A percentile compares a stretch with the other conserved stretches of the same genome.
These are phyloP conservation scores for Wickerhamiella azymoides DNA, from an alignment of 805 yeast species.

Conservation along the genomic window DNA sequence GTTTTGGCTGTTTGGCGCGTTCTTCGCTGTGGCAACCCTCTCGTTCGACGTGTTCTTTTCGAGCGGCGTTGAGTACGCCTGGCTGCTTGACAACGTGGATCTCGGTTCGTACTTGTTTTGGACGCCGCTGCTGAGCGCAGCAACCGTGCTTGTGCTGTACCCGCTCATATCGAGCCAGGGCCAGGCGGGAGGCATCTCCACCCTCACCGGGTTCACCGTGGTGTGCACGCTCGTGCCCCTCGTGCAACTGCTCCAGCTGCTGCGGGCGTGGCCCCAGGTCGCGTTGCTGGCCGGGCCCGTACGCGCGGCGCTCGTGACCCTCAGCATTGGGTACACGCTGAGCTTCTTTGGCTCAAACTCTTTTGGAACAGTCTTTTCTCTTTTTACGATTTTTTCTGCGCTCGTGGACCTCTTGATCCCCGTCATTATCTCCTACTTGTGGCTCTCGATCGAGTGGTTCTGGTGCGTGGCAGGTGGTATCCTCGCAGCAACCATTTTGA, in stretches of 20 bases:
- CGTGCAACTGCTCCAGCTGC: neutral
- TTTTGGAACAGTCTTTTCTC: constrained; percentile 9
- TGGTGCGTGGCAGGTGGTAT: neutral
- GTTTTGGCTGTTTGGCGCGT: constrained; percentile 6
- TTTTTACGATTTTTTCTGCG: constrained; percentile 1
- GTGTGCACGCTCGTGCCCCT: neutral
- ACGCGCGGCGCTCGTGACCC: constrained; percentile 1
- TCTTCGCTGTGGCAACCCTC: neutral
- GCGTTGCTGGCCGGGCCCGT: constrained; percentile 3
- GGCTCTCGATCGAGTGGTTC: constrained; percentile 2
- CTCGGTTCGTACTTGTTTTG: neutral
- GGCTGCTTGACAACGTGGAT: neutral
- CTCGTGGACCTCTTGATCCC: constrained; percentile 9
- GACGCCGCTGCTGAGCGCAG: constrained; percentile 1
- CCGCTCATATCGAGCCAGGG: too few relatives aligned
- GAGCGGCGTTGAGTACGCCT: constrained; percentile 8
- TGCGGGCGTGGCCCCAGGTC: constrained; percentile 1
- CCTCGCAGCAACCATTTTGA: constrained; percentile 5
- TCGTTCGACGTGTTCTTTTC: constrained; percentile 3
- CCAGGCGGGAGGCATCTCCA: neutral
- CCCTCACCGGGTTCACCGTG: neutral
- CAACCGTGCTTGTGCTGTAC: neutral
- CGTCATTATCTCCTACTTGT: constrained; percentile 3
- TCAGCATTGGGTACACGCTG: constrained; percentile 2
- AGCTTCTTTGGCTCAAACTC: constrained; percentile 7